Evolutionary conservation across 164 flowering plant species (phyloP).

Genomic region (Umbellularia californica): DNA sequence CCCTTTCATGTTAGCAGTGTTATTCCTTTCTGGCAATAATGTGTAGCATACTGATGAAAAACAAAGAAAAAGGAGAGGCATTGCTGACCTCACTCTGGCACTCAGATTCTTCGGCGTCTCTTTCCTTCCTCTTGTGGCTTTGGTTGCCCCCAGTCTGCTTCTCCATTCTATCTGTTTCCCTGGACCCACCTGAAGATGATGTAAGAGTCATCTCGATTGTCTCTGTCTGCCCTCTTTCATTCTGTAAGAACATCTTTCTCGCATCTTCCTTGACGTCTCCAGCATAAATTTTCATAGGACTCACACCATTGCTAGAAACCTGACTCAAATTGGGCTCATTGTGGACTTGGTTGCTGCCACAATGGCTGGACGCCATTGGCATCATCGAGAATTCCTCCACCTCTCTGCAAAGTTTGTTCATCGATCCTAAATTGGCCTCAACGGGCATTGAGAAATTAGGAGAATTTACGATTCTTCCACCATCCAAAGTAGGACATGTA

Average conservation of each 20-base stretch:
- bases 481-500: conserved; percentile 6
- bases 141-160: conserved; percentile 29
- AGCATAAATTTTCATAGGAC: conserved; percentile 16
- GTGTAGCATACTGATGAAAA: background rate
- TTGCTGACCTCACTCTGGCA: conserved; percentile 38
- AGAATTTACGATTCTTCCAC: conserved; percentile 16
- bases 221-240: conserved; percentile 29
- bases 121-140: conserved; percentile 43
- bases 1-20: background rate
- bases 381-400: conserved; percentile 32
- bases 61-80: too few species aligned
- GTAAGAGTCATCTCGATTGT: conserved; percentile 34
- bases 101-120: conserved; percentile 37
- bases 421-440: conserved; percentile 13
- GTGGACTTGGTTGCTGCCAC: conserved; percentile 50
- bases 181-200: conserved; percentile 57
- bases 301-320: conserved; percentile 29
- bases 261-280: conserved; percentile 18
- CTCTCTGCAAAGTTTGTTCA: conserved; percentile 19
- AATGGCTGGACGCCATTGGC: conserved; percentile 57
- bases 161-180: conserved; percentile 33
- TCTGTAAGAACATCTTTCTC: conserved; percentile 14
- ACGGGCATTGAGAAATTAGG: conserved; percentile 15
- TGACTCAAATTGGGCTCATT: conserved; percentile 37
- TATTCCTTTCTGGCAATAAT: background rate